Base-by-base conservation (phyloP, 2,329 filamentous ascomycete species). In the Botryotinia convoluta region DNA sequence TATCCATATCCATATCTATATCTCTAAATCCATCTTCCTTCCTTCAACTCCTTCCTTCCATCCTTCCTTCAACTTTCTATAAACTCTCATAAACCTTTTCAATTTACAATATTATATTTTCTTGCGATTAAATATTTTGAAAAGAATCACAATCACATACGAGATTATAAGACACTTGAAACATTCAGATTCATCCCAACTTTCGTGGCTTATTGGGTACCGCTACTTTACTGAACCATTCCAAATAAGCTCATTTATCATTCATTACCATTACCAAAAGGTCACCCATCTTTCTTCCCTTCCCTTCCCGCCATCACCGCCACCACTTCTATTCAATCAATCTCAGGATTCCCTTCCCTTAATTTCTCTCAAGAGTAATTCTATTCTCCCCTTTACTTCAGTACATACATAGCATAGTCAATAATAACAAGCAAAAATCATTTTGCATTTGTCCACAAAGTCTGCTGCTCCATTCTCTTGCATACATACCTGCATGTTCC, bases 341-440 rank as follows among this genome's bases (percentile, higher is more conserved):
- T 39, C 22, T 54, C 48, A 61, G 75, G 71, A 75, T 44, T 73
- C 62, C 74, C 75, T 74, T 77, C 75, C 75, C 73, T 77, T 75
- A 74, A 77, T 77, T 70, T 78, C 76, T 75, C 75, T 65, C 73
- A 68, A 71, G 74, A 68, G 74, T 73, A 72, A 75, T 74, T 74
- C 76, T 62, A 73, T 18, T 7, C 51, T 57, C 14, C 51, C 69
- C 65, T 73, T 74, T 81, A 76, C 75, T 74, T 78, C 79, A 82
- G 81, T 85, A 85, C 80, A 83, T 80, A 85, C 80, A 83, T 80
- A 85, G 84, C 82, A 82, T 85, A 86, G 83, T 84, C 82, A 86
- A 86, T 84, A 86, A 82, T 84, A 84, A 82, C 76, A 77, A 79
- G 76, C 77, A 77, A 77, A 73, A 73, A 35, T 69, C 60, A 64